These are phyloP conservation scores for Hypoxylon sp. DNA, from an alignment of 2,329 filamentous ascomycete species.

Conservation along the genomic window DNA sequence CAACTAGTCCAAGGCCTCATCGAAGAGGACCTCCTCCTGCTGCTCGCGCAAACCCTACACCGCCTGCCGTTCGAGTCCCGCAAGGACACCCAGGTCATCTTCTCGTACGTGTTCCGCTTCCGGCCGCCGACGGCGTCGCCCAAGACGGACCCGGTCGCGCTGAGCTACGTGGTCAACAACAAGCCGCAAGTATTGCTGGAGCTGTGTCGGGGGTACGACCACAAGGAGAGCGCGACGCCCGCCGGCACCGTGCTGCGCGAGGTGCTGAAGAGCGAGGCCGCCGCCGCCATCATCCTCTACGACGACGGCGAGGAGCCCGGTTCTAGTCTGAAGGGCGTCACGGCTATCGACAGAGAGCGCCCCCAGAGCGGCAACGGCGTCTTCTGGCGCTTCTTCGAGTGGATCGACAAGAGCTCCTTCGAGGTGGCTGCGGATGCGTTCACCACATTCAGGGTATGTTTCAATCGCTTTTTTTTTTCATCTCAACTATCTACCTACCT, in stretches of 20 bases:
- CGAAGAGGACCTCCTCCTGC: conserved; percentile 86
- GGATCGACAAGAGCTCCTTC: conserved; percentile 96
- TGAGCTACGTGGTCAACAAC: conserved; percentile 88
- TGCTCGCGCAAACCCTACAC: conserved; percentile 83
- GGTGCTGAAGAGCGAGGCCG: conserved; percentile 86
- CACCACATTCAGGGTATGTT: conserved; percentile 94
- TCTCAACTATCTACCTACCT: too few species aligned
- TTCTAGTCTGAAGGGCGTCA: conserved; percentile 78
- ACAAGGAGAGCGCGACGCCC: conserved; percentile 89
- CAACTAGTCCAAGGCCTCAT: conserved; percentile 85
- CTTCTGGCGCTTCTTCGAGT: conserved; percentile 97
- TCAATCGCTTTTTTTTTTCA: too few species aligned
- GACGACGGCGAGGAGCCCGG: conserved; percentile 80
- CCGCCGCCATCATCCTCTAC: conserved; percentile 90
- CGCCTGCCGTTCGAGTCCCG: conserved; percentile 93
- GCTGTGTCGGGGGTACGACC: conserved; percentile 87
- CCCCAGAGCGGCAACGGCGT: conserved; percentile 82
- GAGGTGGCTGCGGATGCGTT: conserved; percentile 98
- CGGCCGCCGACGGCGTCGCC: conserved; percentile 73
- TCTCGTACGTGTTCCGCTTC: conserved; percentile 94
- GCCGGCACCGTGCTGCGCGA: conserved; percentile 91
- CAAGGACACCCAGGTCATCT: conserved; percentile 95
- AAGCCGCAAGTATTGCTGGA: conserved; percentile 88
- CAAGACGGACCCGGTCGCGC: conserved; percentile 79
- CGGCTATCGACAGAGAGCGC: conserved; percentile 77